Base-by-base conservation (phyloP, 257 asterid species). In the Craterostigma plantagineum region DNA sequence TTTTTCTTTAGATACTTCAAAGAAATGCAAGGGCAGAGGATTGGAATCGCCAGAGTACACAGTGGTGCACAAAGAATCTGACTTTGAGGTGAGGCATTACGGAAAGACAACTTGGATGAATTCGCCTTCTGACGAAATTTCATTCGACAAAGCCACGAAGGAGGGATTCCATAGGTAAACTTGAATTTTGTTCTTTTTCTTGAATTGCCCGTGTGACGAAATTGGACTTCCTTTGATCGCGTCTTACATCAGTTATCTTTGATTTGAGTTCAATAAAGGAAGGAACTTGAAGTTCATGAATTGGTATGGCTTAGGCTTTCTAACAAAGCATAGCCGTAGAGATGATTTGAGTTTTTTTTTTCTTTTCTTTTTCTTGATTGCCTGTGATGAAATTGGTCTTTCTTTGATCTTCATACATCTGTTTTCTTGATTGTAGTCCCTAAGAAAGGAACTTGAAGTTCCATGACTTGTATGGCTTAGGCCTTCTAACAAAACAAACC, bases 41-140 rank as follows among this genome's bases (percentile, higher is more conserved):
- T 53, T 54, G 10, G 93, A 83, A 51, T 79, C 93, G 2, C 95
- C 95, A 0, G 55, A 73, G 64, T 83, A 64, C 59, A 67, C 61
- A 38, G 75, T 76, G 40, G 61, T 73, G 55, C 95, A 83, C 62
- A 56, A 79, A 10, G 95, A 83, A 62, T 79, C 95, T 7, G 83
- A 79, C 58, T 83, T 79, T 48, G 93, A 83, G 64, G 64, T 83
- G 39, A 69, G 95, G 67, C 68, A 58, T 44, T 83, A 83, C 69
- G 50, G 66, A 18, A 71, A 79, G 18, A 53, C 93, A 3, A 65
- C 67, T 43, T 79, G 95, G 93, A 83, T 83, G 91, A 56, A 69
- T 58, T 92, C 92, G 27, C 68, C 76, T 1, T 49, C 43, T 16
- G 53, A 61, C 30, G 64, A 71, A 50, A 76, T 65, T 41, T 79